Conservation (phyloP, 192 early-diverging fungal genomes). For the Gorgonomyces haynaldii region DNA sequence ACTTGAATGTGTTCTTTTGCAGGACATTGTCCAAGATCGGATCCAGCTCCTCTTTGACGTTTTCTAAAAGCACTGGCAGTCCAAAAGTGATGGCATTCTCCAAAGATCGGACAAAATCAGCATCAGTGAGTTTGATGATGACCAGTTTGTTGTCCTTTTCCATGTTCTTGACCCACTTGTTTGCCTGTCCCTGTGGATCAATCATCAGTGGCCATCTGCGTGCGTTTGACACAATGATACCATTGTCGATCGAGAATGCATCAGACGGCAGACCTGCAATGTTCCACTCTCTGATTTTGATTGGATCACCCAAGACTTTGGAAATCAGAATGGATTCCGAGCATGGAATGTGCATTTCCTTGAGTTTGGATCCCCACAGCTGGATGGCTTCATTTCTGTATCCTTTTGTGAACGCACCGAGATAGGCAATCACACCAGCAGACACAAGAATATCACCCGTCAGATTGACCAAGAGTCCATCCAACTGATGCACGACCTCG, state of each 20-base stretch:
- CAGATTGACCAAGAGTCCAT: slow-evolving; percentile 36
- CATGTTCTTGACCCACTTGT: slow-evolving; percentile 61
- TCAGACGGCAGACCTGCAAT: slow-evolving; percentile 53
- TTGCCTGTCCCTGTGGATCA: slow-evolving; percentile 48
- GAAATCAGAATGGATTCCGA: slow-evolving; percentile 39
- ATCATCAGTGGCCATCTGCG: slow-evolving; percentile 56
- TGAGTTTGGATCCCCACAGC: slow-evolving; percentile 29
- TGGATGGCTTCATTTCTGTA: slow-evolving; percentile 35
- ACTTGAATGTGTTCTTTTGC: slow-evolving; percentile 53
- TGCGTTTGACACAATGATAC: slow-evolving; percentile 48
- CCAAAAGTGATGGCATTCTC: slow-evolving; percentile 58
- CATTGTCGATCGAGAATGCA: slow-evolving; percentile 50
- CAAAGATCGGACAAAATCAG: slow-evolving; percentile 44
- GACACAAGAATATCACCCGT: slow-evolving; percentile 49
- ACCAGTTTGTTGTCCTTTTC: slow-evolving; percentile 50
- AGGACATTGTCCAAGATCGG: slow-evolving; percentile 48
- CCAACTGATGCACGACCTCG: slow-evolving; percentile 37
- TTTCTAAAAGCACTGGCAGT: slow-evolving; percentile 48
- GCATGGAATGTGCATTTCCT: slow-evolving; percentile 37
- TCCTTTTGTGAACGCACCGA: slow-evolving; percentile 50
- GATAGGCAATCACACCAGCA: slow-evolving; percentile 50
- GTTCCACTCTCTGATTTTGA: slow-evolving; percentile 48
- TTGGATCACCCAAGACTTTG: slow-evolving; percentile 47
- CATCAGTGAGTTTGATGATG: slow-evolving; percentile 49
- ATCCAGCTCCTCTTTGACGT: slow-evolving; percentile 57